Evolutionary conservation across 1,139 yeast species (phyloP).

Genomic region (Diutina pseudorugosa): DNA sequence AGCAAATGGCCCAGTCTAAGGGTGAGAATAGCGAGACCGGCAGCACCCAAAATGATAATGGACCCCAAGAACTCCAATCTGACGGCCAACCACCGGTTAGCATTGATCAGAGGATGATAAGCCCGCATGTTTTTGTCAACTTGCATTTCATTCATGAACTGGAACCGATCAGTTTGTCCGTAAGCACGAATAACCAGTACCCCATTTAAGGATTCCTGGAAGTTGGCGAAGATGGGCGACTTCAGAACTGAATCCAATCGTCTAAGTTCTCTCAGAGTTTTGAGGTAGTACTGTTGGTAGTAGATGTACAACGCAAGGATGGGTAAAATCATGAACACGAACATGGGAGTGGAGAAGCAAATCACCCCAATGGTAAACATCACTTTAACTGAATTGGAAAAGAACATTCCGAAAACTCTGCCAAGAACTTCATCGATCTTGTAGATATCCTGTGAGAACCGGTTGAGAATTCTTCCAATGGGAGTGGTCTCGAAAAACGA

Average conservation of each 20-base stretch:
- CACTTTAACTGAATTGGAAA: conserved; percentile 63
- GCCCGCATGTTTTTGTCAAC: conserved; percentile 85
- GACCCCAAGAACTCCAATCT: conserved; percentile 88
- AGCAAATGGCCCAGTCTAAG: conserved; percentile 57
- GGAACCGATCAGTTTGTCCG: conserved; percentile 63
- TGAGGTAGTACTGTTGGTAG: conserved; percentile 81
- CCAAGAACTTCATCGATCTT: conserved; percentile 84
- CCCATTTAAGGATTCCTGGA: conserved; percentile 91
- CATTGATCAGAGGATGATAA: conserved; percentile 83
- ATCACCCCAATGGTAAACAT: conserved; percentile 73
- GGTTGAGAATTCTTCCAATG: conserved; percentile 82
- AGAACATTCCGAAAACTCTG: conserved; percentile 75
- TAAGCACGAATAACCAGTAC: conserved; percentile 86
- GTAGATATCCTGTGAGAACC: conserved; percentile 90
- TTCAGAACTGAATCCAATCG: conserved; percentile 88
- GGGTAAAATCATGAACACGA: conserved; percentile 60
- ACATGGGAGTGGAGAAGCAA: conserved; percentile 80
- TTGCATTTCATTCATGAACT: conserved; percentile 59
- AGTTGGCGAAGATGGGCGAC: conserved; percentile 92
- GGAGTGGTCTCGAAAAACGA: conserved; percentile 96
- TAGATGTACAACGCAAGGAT: conserved; percentile 59
- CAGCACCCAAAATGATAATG: conserved; percentile 71
- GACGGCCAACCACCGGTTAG: conserved; percentile 95
- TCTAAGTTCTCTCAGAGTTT: conserved; percentile 88
- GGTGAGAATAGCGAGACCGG: conserved; percentile 65